Evolutionary conservation across 1,139 yeast species (phyloP), one percentile per base, ranked within the genome.

Genomic region (Hanseniaspora sp.): DNA sequence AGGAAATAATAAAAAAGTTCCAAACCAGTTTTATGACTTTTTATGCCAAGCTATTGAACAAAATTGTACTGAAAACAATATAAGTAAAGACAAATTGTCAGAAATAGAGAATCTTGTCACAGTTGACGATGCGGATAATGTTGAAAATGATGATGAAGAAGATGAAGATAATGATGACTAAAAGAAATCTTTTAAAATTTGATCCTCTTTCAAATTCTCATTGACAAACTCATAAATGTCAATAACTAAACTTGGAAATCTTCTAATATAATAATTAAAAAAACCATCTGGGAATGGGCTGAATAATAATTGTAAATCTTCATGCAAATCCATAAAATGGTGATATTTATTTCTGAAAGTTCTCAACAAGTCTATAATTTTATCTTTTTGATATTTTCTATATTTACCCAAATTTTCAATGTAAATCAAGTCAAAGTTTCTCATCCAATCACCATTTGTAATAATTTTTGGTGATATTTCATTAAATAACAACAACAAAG

Each of bases 261-360:
- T 77, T 37, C 69, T 65, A 49, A 80, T 79, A 68, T 87, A 92
- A 65, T 85, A 92, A 49, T 71, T 69, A 67, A 87, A 83, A 66
- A 86, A 92, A 1, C 95, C 95, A 55, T 79, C 79, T 0, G 97
- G 96, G 35, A 86, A 70, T 0, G 94, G 84, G 28, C 86, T 83
- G 80, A 92, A 84, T 56, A 78, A 68, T 59, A 62, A 67, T 34
- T 71, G 77, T 69, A 90, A 71, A 23, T 71, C 74, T 6, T 71
- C 74, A 1, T 96, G 95, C 67, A 90, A 71, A 64, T 94, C 98
- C 68, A 87, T 87, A 67, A 78, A 92, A 67, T 92, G 99, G 66
- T 87, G 96, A 65, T 85, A 82, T 67, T 92, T 92, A 71, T 92
- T 92, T 61, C 99, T 75, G 61, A 92, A 71, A 0, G 96, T 96